Conservation (phyloP, 768 basidiomycete species). For the Trametes coccinea region DNA sequence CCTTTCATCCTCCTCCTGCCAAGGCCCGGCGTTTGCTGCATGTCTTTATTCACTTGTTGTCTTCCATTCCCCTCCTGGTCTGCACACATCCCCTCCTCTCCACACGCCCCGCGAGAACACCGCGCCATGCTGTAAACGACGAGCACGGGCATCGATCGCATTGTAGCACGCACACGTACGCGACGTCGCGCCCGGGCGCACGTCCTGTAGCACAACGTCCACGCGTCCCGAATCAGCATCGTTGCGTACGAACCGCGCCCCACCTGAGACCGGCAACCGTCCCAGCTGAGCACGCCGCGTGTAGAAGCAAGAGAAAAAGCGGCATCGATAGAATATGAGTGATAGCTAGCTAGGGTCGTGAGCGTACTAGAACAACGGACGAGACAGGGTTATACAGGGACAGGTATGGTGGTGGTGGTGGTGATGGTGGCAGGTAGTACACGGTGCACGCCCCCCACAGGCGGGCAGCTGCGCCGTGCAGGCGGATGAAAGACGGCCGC, state of each 20-base stretch:
- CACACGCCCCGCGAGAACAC: neutral
- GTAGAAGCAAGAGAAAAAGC: neutral
- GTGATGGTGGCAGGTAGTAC: neutral
- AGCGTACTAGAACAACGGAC: slow-evolving; percentile 16
- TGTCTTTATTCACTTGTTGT: slow-evolving; percentile 4
- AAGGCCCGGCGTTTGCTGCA: neutral
- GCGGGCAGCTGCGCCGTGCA: neutral
- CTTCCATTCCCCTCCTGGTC: neutral
- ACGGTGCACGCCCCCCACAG: neutral
- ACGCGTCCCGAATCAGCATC: neutral
- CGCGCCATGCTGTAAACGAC: neutral
- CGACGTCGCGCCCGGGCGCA: neutral
- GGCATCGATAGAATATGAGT: slow-evolving; percentile 5
- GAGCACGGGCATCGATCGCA: neutral
- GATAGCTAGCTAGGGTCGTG: neutral
- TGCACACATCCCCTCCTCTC: neutral
- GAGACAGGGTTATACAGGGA: slow-evolving; percentile 19
- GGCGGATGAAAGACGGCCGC: slow-evolving; percentile 2
- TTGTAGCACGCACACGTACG: neutral
- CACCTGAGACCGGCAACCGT: neutral
- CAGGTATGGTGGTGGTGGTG: neutral
- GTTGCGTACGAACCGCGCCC: neutral
- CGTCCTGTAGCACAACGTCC: slow-evolving; percentile 9
- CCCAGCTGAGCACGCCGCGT: no score
- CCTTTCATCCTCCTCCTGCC: neutral